Conservation (phyloP, 2,329 filamentous ascomycete species). For the Apiospora arundinis region DNA sequence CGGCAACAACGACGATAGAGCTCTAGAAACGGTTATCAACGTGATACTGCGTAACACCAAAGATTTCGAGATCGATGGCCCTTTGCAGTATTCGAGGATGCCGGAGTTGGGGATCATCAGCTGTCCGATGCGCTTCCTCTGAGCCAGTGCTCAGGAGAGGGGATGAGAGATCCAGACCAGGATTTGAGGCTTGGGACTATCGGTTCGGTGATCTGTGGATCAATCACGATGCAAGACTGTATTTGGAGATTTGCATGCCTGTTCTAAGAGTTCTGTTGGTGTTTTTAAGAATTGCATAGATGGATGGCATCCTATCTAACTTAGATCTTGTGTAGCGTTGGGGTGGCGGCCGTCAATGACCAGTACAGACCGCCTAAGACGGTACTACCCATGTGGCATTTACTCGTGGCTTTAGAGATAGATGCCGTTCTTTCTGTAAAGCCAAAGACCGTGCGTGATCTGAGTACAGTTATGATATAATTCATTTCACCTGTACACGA, state of each 20-base stretch:
- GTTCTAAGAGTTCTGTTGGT: neutral
- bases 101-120: slow-evolving; percentile 33
- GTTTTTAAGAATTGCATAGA: neutral
- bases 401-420: neutral
- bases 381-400: neutral
- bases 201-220: neutral
- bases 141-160: neutral
- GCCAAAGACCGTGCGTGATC: neutral
- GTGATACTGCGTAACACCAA: slow-evolving; percentile 28
- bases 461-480: neutral
- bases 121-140: slow-evolving; percentile 26
- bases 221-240: neutral
- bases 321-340: neutral
- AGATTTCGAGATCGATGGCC: slow-evolving; percentile 28
- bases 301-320: too few relatives aligned
- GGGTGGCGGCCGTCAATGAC: neutral
- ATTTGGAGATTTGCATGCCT: neutral
- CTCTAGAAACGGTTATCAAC: slow-evolving; percentile 26
- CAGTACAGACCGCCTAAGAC: neutral
- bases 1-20: slow-evolving; percentile 13
- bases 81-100: slow-evolving; percentile 32
- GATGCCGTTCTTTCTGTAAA: too few relatives aligned
- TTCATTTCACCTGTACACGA: too few relatives aligned
- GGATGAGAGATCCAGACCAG: neutral
- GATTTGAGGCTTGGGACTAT: neutral